Percentiles rank a stretch among this genome's conserved stretches.
Evolutionary conservation across 371 early-diverging fungal genomes (phyloP).

Genomic region (Choanephora cucurbitarum): DNA sequence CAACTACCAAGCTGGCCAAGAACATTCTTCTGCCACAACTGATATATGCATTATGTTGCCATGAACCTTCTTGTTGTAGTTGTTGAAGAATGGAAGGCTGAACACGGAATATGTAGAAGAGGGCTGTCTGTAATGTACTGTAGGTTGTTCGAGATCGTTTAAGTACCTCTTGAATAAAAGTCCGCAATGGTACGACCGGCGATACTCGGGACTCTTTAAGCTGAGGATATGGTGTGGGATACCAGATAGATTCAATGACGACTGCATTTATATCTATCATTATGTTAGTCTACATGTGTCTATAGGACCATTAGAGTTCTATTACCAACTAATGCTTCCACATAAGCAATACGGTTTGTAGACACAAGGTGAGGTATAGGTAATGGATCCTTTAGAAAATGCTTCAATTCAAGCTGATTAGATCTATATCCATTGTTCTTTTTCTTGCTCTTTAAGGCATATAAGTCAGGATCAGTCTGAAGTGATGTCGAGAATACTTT

Average conservation of each 20-base stretch:
- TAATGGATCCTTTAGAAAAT: conserved; percentile 2
- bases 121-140: conserved; percentile 75
- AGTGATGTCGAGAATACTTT: conserved; percentile 17
- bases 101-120: conserved; percentile 69
- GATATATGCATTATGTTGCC: conserved; percentile 40
- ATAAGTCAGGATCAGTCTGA: conserved; percentile 42
- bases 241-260: conserved; percentile 66
- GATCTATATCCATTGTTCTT: conserved; percentile 14
- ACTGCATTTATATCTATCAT: conserved; percentile 56
- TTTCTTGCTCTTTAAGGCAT: conserved; percentile 30
- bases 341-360: conserved; percentile 43
- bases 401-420: conserved; percentile 2
- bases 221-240: not conserved
- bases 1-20: conserved; percentile 74
- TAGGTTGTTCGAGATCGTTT: conserved; percentile 78
- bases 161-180: conserved; percentile 78
- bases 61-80: conserved; percentile 15
- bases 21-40: conserved; percentile 81
- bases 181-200: conserved; percentile 63
- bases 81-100: conserved; percentile 35
- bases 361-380: conserved; percentile 16
- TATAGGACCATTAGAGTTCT: not conserved
- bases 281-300: conserved; percentile 2
- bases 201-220: conserved; percentile 37
- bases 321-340: conserved; percentile 58